A percentile compares a stretch with the other conserved stretches of the same genome.
phyloP scores from a whole-genome alignment of 2,329 filamentous ascomycete species.

The Alternaria longipes region DNA sequence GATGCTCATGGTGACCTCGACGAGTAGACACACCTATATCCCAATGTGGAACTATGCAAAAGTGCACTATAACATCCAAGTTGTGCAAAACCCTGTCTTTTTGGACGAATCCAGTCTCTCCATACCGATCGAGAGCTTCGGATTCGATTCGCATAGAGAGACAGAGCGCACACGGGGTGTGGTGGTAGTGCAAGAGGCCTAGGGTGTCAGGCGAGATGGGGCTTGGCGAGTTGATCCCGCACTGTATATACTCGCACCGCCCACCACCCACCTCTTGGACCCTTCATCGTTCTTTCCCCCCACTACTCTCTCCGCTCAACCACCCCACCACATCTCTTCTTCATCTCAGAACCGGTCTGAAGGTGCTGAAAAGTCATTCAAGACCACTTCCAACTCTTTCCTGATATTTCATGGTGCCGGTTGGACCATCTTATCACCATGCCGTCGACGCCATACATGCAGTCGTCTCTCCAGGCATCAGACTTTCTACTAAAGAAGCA shows the following conservation, averaged over 20 bases:
- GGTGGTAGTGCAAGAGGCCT: slow-evolving; percentile 14
- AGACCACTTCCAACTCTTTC: slow-evolving; percentile 11
- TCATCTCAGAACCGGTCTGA: slow-evolving; percentile 8
- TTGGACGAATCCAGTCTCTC: neutral
- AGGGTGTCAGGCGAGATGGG: slow-evolving; percentile 18
- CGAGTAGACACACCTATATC: neutral
- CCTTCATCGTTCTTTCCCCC: slow-evolving; percentile 13
- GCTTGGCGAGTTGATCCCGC: slow-evolving; percentile 32
- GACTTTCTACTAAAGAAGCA: neutral
- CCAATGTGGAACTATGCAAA: slow-evolving; percentile 19
- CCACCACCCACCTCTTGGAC: slow-evolving; percentile 24
- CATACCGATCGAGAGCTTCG: neutral
- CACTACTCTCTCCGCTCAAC: slow-evolving; percentile 15
- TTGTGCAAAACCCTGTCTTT: neutral
- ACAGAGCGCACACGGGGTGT: slow-evolving; percentile 12
- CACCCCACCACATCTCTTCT: slow-evolving; percentile 10
- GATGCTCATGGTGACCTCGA: slow-evolving; percentile 2
- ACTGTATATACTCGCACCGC: slow-evolving; percentile 36
- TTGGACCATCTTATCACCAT: slow-evolving; percentile 26
- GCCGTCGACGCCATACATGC: slow-evolving; percentile 28
- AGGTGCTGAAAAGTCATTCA: neutral
- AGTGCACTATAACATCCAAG: neutral
- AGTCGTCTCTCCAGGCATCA: slow-evolving; percentile 8
- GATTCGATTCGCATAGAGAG: neutral
- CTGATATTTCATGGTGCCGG: slow-evolving; percentile 6